Conservation (phyloP, 2,329 filamentous ascomycete genomes). For the Fusarium dlaminii region DNA sequence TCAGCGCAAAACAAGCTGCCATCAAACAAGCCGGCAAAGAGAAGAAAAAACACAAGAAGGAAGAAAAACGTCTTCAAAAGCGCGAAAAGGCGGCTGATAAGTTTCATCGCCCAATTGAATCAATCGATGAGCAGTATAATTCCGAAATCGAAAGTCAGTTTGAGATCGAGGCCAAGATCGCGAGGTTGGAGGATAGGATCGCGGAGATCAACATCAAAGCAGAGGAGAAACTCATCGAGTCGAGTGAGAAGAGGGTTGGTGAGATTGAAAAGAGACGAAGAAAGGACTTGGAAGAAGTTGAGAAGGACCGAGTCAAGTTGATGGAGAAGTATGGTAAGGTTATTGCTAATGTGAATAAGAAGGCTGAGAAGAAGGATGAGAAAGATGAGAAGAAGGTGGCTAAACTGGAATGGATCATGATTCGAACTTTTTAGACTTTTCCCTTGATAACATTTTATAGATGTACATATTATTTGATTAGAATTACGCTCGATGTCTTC, state of each 20-base stretch:
- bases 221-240: not conserved
- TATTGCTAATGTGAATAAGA: not conserved
- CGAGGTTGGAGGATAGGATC: not conserved
- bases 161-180: not conserved
- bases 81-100: not conserved
- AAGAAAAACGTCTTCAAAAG: not conserved
- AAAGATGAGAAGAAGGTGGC: slow-evolving; percentile 17
- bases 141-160: not conserved
- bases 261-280: slow-evolving; percentile 3
- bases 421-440: not conserved
- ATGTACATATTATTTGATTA: not conserved
- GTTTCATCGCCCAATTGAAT: not conserved
- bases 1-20: slow-evolving; percentile 15
- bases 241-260: not conserved
- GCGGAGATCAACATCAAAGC: not conserved
- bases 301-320: not conserved
- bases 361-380: not conserved
- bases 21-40: not conserved
- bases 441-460: not conserved
- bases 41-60: slow-evolving; percentile 4
- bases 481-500: not conserved
- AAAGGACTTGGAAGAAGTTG: slow-evolving; percentile 1
- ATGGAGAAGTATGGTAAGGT: not conserved
- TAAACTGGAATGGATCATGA: slow-evolving; percentile 17
- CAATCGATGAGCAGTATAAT: slow-evolving; percentile 2